These are phyloP conservation scores for Solanum dulcamara DNA, from an alignment of 257 asterid species.

Conservation along the genomic window DNA sequence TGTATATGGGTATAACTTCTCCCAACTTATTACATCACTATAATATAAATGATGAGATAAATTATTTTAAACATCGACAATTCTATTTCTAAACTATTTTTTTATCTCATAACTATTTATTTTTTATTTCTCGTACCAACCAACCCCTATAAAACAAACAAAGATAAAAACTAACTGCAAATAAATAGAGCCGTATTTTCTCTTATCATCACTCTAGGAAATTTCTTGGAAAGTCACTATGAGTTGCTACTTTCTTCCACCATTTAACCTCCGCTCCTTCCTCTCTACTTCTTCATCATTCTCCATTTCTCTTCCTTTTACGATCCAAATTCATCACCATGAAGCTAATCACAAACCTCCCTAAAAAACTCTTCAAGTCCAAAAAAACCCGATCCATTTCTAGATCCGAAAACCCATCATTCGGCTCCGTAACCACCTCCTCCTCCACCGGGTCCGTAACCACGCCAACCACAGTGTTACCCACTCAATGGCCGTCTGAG, in stretches of 20 bases:
- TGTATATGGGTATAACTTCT: no score
- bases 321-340: neutral
- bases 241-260: constrained; percentile 14
- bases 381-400: constrained; percentile 26
- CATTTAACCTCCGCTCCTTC: constrained; percentile 19
- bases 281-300: neutral
- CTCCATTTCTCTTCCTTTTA: neutral
- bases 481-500: neutral
- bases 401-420: constrained; percentile 26
- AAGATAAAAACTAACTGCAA: no score
- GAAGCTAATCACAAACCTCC: constrained; percentile 38
- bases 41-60: no score
- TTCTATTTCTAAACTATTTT: no score
- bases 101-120: no score
- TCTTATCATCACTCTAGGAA: constrained; percentile 21
- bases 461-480: constrained; percentile 38
- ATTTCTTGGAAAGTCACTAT: constrained; percentile 52
- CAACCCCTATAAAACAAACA: no score
- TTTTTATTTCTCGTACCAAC: no score
- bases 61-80: no score
- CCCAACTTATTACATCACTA: no score
- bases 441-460: constrained; percentile 18
- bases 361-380: constrained; percentile 28
- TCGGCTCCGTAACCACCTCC: constrained; percentile 4
- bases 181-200: neutral